Base-by-base conservation (phyloP, 2,329 filamentous ascomycete species). In the Amesomyces nigricolor region DNA sequence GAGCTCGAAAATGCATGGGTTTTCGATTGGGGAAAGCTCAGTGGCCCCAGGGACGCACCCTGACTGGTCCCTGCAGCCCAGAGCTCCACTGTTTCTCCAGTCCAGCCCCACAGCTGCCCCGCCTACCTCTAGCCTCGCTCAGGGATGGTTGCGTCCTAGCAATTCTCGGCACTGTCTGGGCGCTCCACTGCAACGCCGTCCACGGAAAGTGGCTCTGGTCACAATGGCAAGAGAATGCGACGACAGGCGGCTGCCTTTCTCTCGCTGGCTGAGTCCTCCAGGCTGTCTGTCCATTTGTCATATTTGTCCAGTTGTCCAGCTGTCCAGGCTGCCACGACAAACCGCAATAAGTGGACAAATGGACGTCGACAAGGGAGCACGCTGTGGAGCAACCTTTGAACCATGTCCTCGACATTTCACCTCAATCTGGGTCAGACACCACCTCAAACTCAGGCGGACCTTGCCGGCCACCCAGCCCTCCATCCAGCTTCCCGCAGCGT, bases 171-270 rank as follows among this genome's bases (percentile, higher is more conserved):
- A 40, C 35, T 42, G 47, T 35, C 56, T 58, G n/a, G 58, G 53
- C 49, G 44, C 29, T 46, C 56, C 56, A 54, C 58, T 47, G 17
- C 40, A 45, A 22, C 47, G 46, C 35, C 35, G 54, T 47, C 49
- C 54, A 56, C 46, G 52, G 52, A 43, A 51, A 46, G 59, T 59
- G 59, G 59, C 54, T 50, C 53, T 52, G 57, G 54, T 58, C 59
- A 61, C 59, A 52, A 47, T 54, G 56, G 16, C 39, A 47, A 16
- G n/a, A 22, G 22, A 38, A 10, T 17, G 19, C 30, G 17, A 50
- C 19, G 48, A 29, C 22, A 26, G 22, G 22, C 6, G 3, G 22
- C 22, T n/a, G n/a, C 22, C 5, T 26, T 26, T 6, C 22, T 26
- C 22, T 26, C 4, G 22, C 22, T 26, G 22, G 22, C 22, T 26